Conservation (phyloP, 2,329 filamentous ascomycete genomes). For the Colletotrichum truncatum region DNA sequence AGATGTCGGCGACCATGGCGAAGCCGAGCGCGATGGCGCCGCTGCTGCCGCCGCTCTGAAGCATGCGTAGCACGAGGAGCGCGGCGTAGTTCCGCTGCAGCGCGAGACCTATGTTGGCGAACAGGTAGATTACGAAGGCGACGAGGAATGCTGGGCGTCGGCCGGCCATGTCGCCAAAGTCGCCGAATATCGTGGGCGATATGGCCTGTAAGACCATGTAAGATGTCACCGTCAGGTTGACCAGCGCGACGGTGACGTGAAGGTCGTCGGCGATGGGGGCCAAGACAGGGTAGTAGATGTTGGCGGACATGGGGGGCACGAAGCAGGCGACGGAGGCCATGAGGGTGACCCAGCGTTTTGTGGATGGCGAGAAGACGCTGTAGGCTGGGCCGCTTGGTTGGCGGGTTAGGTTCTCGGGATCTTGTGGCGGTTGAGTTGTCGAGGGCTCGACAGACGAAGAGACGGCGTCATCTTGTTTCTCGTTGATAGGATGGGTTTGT, state of each 20-base stretch:
- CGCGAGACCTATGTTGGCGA: conserved; percentile 68
- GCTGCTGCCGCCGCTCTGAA: conserved; percentile 72
- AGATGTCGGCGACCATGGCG: conserved; percentile 77
- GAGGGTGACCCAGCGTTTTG: conserved; percentile 60
- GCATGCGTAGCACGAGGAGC: conserved; percentile 67
- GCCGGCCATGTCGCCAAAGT: conserved; percentile 68
- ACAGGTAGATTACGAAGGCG: conserved; percentile 64
- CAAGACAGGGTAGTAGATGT: conserved; percentile 61
- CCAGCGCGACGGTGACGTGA: conserved; percentile 46
- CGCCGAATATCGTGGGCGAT: conserved; percentile 68
- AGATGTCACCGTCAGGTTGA: conserved; percentile 64
- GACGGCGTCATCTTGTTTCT: conserved; percentile 3
- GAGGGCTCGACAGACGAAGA: neutral
- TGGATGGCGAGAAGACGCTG: conserved; percentile 44
- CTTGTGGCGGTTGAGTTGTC: neutral
- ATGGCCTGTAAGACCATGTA: conserved; percentile 73
- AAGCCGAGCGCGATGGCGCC: conserved; percentile 76
- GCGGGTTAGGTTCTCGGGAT: conserved; percentile 40
- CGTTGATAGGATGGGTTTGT: neutral
- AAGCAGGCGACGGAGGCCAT: conserved; percentile 64
- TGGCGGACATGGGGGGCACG: conserved; percentile 67
- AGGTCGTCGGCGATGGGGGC: conserved; percentile 50
- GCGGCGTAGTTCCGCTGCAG: conserved; percentile 66
- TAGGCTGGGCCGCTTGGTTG: conserved; percentile 46
- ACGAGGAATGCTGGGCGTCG: conserved; percentile 70